These are phyloP conservation scores for Puccinia novopanici DNA, from an alignment of 1,284 basidiomycete genomes.

Conservation along the genomic window DNA sequence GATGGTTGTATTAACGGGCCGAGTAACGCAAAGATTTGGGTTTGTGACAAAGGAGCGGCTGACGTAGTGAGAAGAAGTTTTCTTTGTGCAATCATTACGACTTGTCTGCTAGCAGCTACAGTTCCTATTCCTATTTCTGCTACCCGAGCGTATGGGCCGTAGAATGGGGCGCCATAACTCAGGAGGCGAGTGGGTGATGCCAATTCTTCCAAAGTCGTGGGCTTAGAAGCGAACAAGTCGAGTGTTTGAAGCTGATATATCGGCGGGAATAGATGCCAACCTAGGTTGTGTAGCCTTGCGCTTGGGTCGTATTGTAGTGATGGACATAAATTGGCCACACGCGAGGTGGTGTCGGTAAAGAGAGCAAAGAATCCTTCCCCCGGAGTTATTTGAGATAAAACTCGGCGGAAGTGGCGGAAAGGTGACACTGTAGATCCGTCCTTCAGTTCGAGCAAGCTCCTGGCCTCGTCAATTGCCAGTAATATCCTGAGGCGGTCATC, in stretches of 20 bases:
- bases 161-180: background rate
- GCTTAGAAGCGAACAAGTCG: constrained; percentile 1
- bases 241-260: constrained; percentile 3
- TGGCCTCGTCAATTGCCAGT: background rate
- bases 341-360: constrained; percentile 2
- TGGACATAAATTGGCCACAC: background rate
- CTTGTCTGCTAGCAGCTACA: background rate
- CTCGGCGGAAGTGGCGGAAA: too few species aligned
- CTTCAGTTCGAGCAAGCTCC: background rate
- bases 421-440: too few species aligned
- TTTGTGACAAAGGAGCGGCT: background rate
- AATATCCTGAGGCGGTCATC: background rate
- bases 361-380: constrained; percentile 9
- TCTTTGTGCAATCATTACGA: background rate
- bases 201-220: background rate
- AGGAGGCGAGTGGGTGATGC: background rate
- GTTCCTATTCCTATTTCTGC: background rate
- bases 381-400: too few species aligned
- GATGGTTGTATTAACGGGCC: background rate
- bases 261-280: too few species aligned
- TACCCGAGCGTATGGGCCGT: background rate
- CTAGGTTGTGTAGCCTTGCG: constrained; percentile 11
- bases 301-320: background rate
- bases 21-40: background rate
- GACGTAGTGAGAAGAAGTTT: background rate